Conservation (phyloP, 2,329 filamentous ascomycete species). For the Hypoxylon sp. region DNA sequence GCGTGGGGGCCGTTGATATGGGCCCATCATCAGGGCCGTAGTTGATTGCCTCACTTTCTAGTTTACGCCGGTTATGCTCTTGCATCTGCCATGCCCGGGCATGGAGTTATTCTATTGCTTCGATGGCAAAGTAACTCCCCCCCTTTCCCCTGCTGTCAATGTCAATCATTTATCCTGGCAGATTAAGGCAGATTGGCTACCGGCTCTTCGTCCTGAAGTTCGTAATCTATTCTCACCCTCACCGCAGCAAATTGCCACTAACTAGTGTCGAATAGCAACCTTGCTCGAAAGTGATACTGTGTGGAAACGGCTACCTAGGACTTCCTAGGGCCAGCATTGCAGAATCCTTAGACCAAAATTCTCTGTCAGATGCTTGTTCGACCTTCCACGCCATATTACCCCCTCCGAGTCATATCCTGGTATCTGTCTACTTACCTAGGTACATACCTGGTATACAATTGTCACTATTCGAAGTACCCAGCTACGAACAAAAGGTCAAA, state of each 20-base stretch:
- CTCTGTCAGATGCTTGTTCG: neutral
- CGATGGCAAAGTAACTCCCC: conserved; percentile 5
- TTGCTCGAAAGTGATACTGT: neutral
- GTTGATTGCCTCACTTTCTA: conserved; percentile 1
- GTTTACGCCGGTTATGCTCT: conserved; percentile 6
- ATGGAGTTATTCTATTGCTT: neutral
- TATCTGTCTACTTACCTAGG: too few relatives aligned
- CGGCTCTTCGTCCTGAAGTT: neutral
- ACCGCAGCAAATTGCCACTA: neutral
- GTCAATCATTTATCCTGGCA: conserved; percentile 3
- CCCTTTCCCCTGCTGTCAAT: neutral
- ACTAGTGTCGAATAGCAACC: conserved; percentile 4
- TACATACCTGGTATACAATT: too few relatives aligned
- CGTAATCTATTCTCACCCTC: neutral
- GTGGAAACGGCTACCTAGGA: too few relatives aligned
- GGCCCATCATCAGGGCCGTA: neutral
- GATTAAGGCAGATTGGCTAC: conserved; percentile 7
- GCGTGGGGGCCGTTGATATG: conserved; percentile 22
- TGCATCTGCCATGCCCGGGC: conserved; percentile 5
- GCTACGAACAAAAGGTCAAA: neutral
- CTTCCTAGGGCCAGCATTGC: neutral
- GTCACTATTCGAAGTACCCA: neutral
- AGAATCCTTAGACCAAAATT: neutral
- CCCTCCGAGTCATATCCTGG: conserved; percentile 5
- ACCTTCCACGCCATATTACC: too few relatives aligned